A percentile compares a stretch with the other conserved stretches of the same genome.
Conservation (phyloP, 805 yeast genomes). For the Lachancea fermentati region DNA sequence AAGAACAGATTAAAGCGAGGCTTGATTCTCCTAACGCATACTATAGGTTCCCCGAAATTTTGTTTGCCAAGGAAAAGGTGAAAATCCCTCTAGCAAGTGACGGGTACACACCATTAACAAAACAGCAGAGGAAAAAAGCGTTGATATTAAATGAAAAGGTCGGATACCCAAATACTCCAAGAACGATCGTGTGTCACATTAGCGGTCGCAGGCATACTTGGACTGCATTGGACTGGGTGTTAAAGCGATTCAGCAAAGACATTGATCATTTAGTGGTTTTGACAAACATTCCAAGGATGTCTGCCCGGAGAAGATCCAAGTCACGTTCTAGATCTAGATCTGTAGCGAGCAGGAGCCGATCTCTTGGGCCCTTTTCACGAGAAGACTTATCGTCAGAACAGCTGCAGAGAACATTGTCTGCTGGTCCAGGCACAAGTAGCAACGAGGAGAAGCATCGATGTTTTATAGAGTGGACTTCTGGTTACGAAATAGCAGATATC, state of each 20-base stretch:
- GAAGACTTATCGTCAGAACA: background rate
- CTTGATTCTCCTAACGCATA: conserved; percentile 9
- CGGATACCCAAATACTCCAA: conserved; percentile 27
- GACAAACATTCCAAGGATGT: conserved; percentile 34
- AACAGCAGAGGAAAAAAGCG: conserved; percentile 21
- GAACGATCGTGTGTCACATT: conserved; percentile 58
- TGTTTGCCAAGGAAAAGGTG: conserved; percentile 13
- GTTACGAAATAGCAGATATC: conserved; percentile 24
- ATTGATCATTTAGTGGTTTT: conserved; percentile 66
- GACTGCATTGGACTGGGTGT: conserved; percentile 73
- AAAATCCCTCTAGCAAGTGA: conserved; percentile 7
- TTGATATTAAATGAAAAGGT: conserved; percentile 17
- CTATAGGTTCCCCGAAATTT: conserved; percentile 21
- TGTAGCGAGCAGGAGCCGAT: conserved; percentile 4
- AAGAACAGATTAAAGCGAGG: conserved; percentile 16
- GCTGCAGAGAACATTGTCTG: conserved; percentile 12
- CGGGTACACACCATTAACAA: conserved; percentile 23
- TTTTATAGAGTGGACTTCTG: conserved; percentile 27
- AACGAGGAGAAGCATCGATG: conserved; percentile 10
- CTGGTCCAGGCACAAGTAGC: conserved; percentile 7
- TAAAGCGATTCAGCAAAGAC: conserved; percentile 47
- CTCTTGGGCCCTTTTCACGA: conserved; percentile 1
- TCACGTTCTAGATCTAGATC: conserved; percentile 13
- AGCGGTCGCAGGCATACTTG: conserved; percentile 74
- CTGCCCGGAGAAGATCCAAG: conserved; percentile 9